These are phyloP conservation scores for Kodamaea anthophila DNA, from an alignment of 1,139 yeast species.

Conservation along the genomic window DNA sequence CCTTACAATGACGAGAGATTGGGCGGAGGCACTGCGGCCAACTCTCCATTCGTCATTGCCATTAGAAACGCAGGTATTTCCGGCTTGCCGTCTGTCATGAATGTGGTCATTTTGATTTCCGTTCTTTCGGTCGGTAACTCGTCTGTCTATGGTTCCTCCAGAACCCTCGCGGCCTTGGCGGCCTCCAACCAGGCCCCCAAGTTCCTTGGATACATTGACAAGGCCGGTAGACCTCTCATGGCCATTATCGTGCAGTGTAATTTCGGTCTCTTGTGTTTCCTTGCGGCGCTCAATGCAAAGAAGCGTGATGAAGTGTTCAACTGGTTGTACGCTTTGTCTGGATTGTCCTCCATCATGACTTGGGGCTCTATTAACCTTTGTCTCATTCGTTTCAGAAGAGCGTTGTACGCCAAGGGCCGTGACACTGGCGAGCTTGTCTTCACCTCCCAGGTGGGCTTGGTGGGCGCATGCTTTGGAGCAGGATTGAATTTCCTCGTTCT, in stretches of 20 bases:
- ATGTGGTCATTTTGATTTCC: constrained; percentile 21
- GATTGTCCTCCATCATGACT: constrained; percentile 31
- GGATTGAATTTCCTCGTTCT: constrained; percentile 25
- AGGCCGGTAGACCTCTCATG: constrained; percentile 65
- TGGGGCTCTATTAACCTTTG: constrained; percentile 35
- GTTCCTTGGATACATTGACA: constrained; percentile 66
- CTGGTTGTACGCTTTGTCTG: constrained; percentile 34
- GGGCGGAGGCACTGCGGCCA: constrained; percentile 45
- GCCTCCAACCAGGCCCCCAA: constrained; percentile 78
- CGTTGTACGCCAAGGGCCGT: constrained; percentile 28
- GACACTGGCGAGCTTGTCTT: constrained; percentile 26
- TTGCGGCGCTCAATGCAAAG: constrained; percentile 32
- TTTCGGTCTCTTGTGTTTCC: constrained; percentile 35
- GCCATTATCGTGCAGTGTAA: constrained; percentile 52
- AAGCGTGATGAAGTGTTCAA: constrained; percentile 27
- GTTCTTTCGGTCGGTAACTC: constrained; percentile 23
- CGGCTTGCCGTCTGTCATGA: constrained; percentile 22
- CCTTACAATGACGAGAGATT: constrained; percentile 53
- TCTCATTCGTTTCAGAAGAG: constrained; percentile 31
- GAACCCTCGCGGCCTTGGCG: constrained; percentile 78
- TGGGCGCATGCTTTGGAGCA: constrained; percentile 28
- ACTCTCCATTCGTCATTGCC: constrained; percentile 67
- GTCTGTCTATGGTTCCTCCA: constrained; percentile 67
- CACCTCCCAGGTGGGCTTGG: constrained; percentile 28
- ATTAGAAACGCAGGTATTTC: constrained; percentile 19